Evolutionary conservation across 768 basidiomycete species (phyloP), one percentile per base, ranked within the genome.

Genomic region (Hemileccinum rubropunctum): DNA sequence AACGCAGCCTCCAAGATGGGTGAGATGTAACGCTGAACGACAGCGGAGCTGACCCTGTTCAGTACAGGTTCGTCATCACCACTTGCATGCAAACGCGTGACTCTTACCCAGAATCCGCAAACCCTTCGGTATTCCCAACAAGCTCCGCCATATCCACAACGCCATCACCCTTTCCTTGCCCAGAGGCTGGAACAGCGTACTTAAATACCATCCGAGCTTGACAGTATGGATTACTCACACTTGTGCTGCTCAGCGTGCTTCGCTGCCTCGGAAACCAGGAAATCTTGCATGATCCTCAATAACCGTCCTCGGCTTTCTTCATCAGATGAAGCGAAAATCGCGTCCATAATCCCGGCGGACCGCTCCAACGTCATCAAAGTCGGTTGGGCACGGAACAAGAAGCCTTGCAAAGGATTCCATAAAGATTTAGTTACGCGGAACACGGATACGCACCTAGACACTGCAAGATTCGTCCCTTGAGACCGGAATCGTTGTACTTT

Each of bases 51-150:
- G 53, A 98, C 91, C 23, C 95, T 98, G 60, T 23, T 50, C 53
- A 41, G 51, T 18, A 38, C 11, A 36, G 6, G 53, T 1, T 59
- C 27, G 30, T 43, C 23, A 33, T 23, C 14, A 27, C 41, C 23
- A 17, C 9, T 27, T 6, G 28, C 8, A 42, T 21, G 1, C 3
- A n/a, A 37, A 48, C 33, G 27, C 38, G n/a, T 15, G 11, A 17
- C 27, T 53, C 82, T 59, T 69, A 98, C 97, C 95, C 95, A 6
- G 95, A 98, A 59, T 98, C 97, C 0, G 95, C 93, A 65, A 98
- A 95, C 1, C 88, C 92, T 60, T 93, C 88, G 0, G 93, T 93
- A 59, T 95, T 95, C 1, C 97, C 97, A 4, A 98, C 88, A 9
- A 99, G 75, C 60, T 97, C 92, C 0, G 88, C 87, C 85, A 99